These are phyloP conservation scores for Penicillium brasilianum DNA, from an alignment of 2,329 filamentous ascomycete species.

Conservation along the genomic window DNA sequence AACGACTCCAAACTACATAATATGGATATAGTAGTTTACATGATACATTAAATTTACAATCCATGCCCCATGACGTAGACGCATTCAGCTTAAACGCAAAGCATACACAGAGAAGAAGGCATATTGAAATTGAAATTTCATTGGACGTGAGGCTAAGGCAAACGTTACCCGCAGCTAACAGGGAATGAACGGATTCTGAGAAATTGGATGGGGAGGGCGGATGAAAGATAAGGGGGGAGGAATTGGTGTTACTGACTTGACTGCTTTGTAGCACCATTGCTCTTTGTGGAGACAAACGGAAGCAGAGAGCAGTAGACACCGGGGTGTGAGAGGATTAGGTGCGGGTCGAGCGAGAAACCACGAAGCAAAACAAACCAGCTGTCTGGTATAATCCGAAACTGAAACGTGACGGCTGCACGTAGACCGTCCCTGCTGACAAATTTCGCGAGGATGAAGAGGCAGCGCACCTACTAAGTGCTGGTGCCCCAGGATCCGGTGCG, in stretches of 20 bases:
- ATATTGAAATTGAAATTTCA: conserved; percentile 4
- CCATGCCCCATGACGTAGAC: conserved; percentile 5
- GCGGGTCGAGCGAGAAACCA: neutral
- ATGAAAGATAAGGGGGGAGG: neutral
- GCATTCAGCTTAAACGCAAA: conserved; percentile 1
- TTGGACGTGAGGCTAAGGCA: conserved; percentile 10
- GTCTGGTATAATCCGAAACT: neutral
- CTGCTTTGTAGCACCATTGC: neutral
- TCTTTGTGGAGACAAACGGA: neutral
- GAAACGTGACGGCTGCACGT: neutral
- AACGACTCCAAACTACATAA: conserved; percentile 4
- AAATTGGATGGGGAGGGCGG: neutral
- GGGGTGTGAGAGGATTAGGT: too few species aligned
- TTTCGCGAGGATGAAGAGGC: neutral
- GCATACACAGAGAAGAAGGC: neutral
- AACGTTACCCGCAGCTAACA: conserved; percentile 7
- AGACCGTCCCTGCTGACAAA: neutral
- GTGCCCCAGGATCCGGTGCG: conserved; percentile 38
- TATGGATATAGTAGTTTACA: conserved; percentile 15
- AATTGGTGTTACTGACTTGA: neutral
- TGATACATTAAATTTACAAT: conserved; percentile 12
- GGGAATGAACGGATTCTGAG: conserved; percentile 2
- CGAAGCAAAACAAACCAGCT: neutral
- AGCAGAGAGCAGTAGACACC: neutral
- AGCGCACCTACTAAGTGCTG: conserved; percentile 25